Evolutionary conservation across 2,329 filamentous ascomycete species (phyloP).

Genomic region (Xylaria digitata): DNA sequence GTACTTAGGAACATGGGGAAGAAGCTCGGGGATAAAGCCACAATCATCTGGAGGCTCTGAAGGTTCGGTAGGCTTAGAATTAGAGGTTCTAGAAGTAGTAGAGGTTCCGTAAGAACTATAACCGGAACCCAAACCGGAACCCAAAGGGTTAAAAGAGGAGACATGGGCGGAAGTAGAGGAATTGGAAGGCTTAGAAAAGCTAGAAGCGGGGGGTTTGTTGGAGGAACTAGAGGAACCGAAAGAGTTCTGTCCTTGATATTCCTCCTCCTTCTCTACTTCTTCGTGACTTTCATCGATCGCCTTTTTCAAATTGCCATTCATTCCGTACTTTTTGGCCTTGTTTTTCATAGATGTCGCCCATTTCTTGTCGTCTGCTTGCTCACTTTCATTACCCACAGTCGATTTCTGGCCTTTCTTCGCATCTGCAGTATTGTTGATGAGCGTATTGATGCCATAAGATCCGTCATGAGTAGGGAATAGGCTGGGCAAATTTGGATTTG

Average conservation of each 20-base stretch:
- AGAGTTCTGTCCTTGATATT: conserved; percentile 1
- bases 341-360: conserved; percentile 29
- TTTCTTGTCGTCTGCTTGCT: conserved; percentile 37
- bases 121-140: too few relatives aligned
- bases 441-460: conserved; percentile 49
- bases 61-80: not conserved
- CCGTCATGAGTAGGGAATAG: conserved; percentile 48
- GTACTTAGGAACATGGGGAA: conserved; percentile 36
- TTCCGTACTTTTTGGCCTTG: conserved; percentile 35
- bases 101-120: too few relatives aligned
- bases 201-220: too few relatives aligned
- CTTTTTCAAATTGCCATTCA: conserved; percentile 41
- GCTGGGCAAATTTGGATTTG: conserved; percentile 39
- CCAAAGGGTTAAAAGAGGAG: too few relatives aligned
- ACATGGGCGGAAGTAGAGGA: too few relatives aligned
- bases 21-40: conserved; percentile 4
- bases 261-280: conserved; percentile 34
- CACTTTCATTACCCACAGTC: conserved; percentile 34
- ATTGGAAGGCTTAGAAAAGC: not conserved
- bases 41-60: conserved; percentile 9
- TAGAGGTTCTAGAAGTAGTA: not conserved
- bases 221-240: not conserved
- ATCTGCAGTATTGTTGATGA: conserved; percentile 39
- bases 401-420: conserved; percentile 38
- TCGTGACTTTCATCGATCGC: conserved; percentile 39